A percentile compares a stretch with the other conserved stretches of the same genome.
phyloP scores from a whole-genome alignment of 129 eudicot genomes.

The Flaveria ramosissima region DNA sequence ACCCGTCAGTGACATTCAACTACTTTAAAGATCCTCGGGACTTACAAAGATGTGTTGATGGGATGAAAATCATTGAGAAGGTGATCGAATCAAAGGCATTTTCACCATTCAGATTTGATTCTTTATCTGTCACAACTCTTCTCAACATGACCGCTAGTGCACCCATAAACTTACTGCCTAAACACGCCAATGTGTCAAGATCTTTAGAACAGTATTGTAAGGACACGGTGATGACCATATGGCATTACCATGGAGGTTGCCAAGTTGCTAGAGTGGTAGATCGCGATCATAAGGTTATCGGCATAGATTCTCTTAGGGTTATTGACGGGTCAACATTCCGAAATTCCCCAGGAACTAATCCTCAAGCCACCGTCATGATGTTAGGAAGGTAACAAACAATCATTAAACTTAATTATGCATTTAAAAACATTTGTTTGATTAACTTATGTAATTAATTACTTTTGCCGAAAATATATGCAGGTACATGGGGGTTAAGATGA shows the following conservation, averaged over 20 bases:
- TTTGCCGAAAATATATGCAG: constrained; percentile 37
- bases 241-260: constrained; percentile 98
- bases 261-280: constrained; percentile 78
- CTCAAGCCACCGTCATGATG: constrained; percentile 99
- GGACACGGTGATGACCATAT: constrained; percentile 88
- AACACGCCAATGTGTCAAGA: constrained; percentile 56
- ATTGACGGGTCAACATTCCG: constrained; percentile 88
- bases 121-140: constrained; percentile 38
- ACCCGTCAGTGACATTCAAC: constrained; percentile 77
- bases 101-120: constrained; percentile 41
- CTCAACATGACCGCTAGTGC: constrained; percentile 71
- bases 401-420: neutral
- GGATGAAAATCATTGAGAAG: constrained; percentile 54
- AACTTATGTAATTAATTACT: neutral
- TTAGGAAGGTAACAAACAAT: constrained; percentile 70
- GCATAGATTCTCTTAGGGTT: constrained; percentile 67
- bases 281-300: constrained; percentile 69
- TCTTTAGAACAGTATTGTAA: constrained; percentile 79
- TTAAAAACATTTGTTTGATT: neutral
- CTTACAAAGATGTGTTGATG: constrained; percentile 78
- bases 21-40: constrained; percentile 76
- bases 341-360: constrained; percentile 90
- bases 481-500: constrained; percentile 81
- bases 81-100: constrained; percentile 71
- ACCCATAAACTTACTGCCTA: constrained; percentile 73